phyloP scores from a whole-genome alignment of 208 protist genomes.

The Trichomonas gallinae region DNA sequence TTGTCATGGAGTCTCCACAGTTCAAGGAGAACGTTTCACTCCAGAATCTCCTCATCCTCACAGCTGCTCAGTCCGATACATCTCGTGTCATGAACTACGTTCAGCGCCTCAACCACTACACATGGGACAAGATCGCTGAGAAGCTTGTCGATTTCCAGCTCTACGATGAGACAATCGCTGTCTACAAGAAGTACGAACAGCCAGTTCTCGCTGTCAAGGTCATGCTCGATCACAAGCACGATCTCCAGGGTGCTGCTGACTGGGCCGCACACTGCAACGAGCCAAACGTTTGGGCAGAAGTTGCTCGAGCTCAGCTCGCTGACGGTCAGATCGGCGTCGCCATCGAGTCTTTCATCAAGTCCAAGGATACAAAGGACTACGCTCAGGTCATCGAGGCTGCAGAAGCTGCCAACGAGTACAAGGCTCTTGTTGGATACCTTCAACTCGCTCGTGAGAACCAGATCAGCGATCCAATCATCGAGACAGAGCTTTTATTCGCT shows the following conservation, averaged over 20 bases:
- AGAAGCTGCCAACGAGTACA: slow-evolving; percentile 68
- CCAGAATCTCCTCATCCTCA: slow-evolving; percentile 99
- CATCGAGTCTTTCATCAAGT: slow-evolving; percentile 83
- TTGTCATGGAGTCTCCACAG: slow-evolving; percentile 84
- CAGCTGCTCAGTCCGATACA: slow-evolving; percentile 81
- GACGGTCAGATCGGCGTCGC: slow-evolving; percentile 44
- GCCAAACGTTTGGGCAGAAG: slow-evolving; percentile 66
- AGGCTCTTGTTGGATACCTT: slow-evolving; percentile 90
- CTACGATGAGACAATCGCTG: slow-evolving; percentile 93
- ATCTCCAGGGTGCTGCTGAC: slow-evolving; percentile 65
- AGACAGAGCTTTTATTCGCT: slow-evolving; percentile 89
- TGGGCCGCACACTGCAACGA: slow-evolving; percentile 27
- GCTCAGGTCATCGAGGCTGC: slow-evolving; percentile 68
- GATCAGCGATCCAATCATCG: slow-evolving; percentile 68
- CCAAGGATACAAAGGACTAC: slow-evolving; percentile 76
- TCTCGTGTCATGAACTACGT: slow-evolving; percentile 94
- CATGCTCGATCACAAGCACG: slow-evolving; percentile 79
- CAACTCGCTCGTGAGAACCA: slow-evolving; percentile 78
- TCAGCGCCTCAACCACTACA: slow-evolving; percentile 91
- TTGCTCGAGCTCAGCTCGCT: slow-evolving; percentile 81
- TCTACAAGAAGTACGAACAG: slow-evolving; percentile 93
- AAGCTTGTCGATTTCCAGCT: slow-evolving; percentile 62
- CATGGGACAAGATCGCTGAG: slow-evolving; percentile 86
- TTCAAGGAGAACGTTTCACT: slow-evolving; percentile 93
- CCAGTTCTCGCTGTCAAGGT: slow-evolving; percentile 84